Evolutionary conservation across 129 eudicot species (phyloP).

Genomic region (Glebionis coronaria): DNA sequence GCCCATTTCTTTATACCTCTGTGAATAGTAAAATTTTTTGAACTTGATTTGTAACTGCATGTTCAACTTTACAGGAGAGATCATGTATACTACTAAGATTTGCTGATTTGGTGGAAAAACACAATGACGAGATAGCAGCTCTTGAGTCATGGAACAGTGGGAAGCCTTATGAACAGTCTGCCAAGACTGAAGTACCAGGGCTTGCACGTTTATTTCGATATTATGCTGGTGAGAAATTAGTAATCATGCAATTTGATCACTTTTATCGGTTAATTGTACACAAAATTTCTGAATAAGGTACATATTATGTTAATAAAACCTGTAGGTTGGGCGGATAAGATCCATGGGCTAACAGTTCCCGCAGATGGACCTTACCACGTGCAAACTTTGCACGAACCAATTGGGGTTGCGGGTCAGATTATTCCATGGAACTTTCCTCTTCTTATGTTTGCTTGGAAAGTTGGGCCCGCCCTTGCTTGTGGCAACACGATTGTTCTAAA

Average conservation of each 20-base stretch:
- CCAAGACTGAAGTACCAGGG: conserved; percentile 38
- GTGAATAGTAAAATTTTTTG: background rate
- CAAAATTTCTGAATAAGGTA: background rate
- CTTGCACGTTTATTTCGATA: conserved; percentile 55
- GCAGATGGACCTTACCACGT: conserved; percentile 63
- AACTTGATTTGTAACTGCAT: background rate
- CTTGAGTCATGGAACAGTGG: conserved; percentile 66
- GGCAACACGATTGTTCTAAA: conserved; percentile 55
- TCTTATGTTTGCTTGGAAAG: conserved; percentile 71
- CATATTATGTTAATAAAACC: background rate
- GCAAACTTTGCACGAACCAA: conserved; percentile 56
- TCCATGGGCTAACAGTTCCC: conserved; percentile 65
- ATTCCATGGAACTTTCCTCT: conserved; percentile 73
- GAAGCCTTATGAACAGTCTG: conserved; percentile 51
- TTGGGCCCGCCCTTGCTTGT: conserved; percentile 55
- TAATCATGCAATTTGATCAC: background rate
- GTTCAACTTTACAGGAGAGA: conserved; percentile 36
- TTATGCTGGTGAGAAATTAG: conserved; percentile 42
- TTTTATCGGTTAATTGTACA: background rate
- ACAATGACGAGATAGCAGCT: conserved; percentile 52
- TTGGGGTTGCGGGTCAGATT: conserved; percentile 61
- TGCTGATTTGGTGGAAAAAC: conserved; percentile 63
- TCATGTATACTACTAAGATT: conserved; percentile 39
- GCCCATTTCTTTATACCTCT: background rate
- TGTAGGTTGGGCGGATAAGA: conserved; percentile 72